A percentile compares a stretch with the other conserved stretches of the same genome.
phyloP scores from a whole-genome alignment of 2,329 filamentous ascomycete genomes.

The Colletotrichum sp. region DNA sequence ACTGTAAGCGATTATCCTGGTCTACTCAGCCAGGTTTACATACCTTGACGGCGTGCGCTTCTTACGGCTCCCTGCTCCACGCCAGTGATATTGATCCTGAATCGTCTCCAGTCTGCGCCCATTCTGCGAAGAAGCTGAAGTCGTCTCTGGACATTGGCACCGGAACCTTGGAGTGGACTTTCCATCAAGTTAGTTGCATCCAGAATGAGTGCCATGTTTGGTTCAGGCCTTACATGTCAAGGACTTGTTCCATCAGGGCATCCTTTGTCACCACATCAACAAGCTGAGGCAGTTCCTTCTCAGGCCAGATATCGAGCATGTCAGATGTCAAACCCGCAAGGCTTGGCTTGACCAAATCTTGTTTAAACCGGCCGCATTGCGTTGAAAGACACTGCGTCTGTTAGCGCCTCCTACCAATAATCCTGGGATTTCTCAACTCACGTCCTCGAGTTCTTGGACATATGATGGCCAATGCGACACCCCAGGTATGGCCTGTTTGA shows the following conservation, averaged over 20 bases:
- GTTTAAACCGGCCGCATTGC: constrained; percentile 27
- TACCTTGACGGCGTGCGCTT: constrained; percentile 15
- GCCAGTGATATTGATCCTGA: constrained; percentile 25
- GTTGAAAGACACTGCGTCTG: constrained; percentile 30
- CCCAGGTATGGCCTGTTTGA: constrained; percentile 7
- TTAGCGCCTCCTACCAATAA: background rate
- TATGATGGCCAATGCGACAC: constrained; percentile 42
- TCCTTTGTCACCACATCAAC: constrained; percentile 35
- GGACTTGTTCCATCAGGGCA: constrained; percentile 37
- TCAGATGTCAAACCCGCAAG: constrained; percentile 23
- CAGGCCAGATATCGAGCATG: constrained; percentile 34
- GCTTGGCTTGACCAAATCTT: constrained; percentile 30
- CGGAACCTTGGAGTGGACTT: constrained; percentile 10
- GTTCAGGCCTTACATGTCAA: constrained; percentile 16
- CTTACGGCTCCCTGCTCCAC: constrained; percentile 6
- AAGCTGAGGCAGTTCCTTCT: constrained; percentile 28
- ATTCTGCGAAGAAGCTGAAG: constrained; percentile 27
- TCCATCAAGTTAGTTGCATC: background rate
- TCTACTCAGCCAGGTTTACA: background rate
- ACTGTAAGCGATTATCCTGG: background rate
- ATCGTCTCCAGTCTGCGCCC: constrained; percentile 28
- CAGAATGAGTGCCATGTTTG: background rate
- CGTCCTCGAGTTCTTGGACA: constrained; percentile 34
- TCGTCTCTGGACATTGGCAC: constrained; percentile 13
- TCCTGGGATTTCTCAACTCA: constrained; percentile 19